Evolutionary conservation across 805 yeast genomes (phyloP), one percentile per base, ranked within the genome.

Genomic region (Kregervanrija fluxuum): DNA sequence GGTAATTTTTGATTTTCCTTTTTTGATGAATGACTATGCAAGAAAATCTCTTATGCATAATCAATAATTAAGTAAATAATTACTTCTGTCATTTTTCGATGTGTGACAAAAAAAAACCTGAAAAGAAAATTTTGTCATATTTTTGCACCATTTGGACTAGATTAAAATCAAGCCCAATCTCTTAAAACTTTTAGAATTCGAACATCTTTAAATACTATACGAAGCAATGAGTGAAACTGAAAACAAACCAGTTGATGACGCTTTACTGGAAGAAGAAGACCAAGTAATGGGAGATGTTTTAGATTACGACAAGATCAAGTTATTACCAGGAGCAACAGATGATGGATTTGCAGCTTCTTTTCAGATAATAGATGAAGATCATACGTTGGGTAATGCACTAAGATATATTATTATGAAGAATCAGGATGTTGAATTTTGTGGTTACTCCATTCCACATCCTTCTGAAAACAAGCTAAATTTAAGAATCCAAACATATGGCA

Each of bases 401-500:
- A 80, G 97, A 62, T 90, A 89, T 66, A 80, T 91, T 62, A 88
- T 93, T 55, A 89, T 93, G 95, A 90, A 91, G 68, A 93, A 93
- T 60, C 96, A 97, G 34, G 95, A 89, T 53, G 99, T 93, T 22
- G 99, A 93, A 61, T 93, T 93, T 64, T 91, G 98, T 61, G 99
- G 99, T 45, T 93, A 93, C 68, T 88, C 97, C 37, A 93, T 93
- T 54, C 99, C 99, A 10, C 99, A 93, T 66, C 99, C 99, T 14
- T 86, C 96, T 33, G 99, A 93, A 67, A 74, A 87, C 48, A 83
- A 85, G 54, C 70, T 93, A 66, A 88, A 93, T 67, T 64, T 93
- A 46, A 80, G 99, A 68, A 88, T 93, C 51, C 99, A 93, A 69
- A 93, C 99, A 1, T 90, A 89, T 60, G 96, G 84, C 41, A 68